A percentile compares a stretch with the other conserved stretches of the same genome.
These are phyloP conservation scores for Mycosphaerella sp. DNA, from an alignment of 2,329 filamentous ascomycete species.

Conservation along the genomic window DNA sequence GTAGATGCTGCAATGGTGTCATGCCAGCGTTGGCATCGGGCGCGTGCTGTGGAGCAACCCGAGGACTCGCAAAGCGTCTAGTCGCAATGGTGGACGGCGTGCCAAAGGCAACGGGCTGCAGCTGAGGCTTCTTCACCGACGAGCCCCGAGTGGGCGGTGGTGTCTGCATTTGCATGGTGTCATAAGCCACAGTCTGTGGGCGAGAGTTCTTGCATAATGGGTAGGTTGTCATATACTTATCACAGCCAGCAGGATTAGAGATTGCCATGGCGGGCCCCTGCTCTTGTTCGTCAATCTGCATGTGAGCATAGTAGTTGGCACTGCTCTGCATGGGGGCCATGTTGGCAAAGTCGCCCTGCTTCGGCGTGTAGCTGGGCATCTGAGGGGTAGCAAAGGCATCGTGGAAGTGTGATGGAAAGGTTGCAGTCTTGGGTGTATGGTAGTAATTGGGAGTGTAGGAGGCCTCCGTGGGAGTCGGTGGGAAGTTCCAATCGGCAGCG, in stretches of 20 bases:
- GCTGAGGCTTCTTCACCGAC: constrained; percentile 44
- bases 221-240: constrained; percentile 16
- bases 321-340: constrained; percentile 28
- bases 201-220: constrained; percentile 13
- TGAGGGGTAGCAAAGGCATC: constrained; percentile 48
- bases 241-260: constrained; percentile 14
- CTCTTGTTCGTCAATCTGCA: constrained; percentile 19
- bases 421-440: constrained; percentile 43
- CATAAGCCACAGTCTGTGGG: constrained; percentile 19
- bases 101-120: constrained; percentile 38
- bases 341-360: constrained; percentile 24
- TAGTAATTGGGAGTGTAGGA: constrained; percentile 36
- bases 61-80: constrained; percentile 29
- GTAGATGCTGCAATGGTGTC: constrained; percentile 45
- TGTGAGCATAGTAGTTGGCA: constrained; percentile 24
- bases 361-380: constrained; percentile 38
- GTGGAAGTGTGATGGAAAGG: constrained; percentile 42
- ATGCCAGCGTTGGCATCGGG: constrained; percentile 11
- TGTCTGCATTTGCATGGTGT: constrained; percentile 51
- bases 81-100: constrained; percentile 36
- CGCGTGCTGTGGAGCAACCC: constrained; percentile 22
- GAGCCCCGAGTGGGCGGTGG: constrained; percentile 55
- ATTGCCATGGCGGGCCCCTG: constrained; percentile 15
- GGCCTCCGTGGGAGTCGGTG: constrained; percentile 43
- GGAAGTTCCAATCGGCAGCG: constrained; percentile 45